These are phyloP conservation scores for Penicillium occitanis DNA, from an alignment of 2,329 filamentous ascomycete species.

Conservation along the genomic window DNA sequence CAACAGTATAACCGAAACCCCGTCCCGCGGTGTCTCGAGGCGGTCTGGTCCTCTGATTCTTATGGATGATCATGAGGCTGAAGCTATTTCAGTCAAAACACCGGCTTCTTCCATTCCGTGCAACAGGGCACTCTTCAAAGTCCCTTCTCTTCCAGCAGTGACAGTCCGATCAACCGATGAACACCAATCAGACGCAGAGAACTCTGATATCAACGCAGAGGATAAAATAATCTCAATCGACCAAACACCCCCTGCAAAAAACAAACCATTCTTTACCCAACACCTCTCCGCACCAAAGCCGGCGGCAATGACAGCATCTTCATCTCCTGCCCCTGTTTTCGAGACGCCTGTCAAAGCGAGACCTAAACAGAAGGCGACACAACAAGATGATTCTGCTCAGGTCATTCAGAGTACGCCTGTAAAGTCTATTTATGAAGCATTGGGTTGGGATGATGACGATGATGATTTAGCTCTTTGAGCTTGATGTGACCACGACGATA, in stretches of 20 bases:
- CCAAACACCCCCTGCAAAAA: constrained; percentile 10
- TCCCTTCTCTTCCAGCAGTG: constrained; percentile 18
- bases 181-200: too few relatives aligned
- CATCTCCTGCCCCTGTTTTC: constrained; percentile 26
- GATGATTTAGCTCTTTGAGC: constrained; percentile 2
- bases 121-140: constrained; percentile 22
- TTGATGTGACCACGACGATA: constrained; percentile 3
- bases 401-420: constrained; percentile 29
- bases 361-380: constrained; percentile 24
- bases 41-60: constrained; percentile 23
- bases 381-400: background rate
- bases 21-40: constrained; percentile 36
- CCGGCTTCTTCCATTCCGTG: constrained; percentile 16
- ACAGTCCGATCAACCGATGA: background rate
- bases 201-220: background rate
- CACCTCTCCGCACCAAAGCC: background rate
- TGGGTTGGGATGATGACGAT: background rate
- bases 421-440: constrained; percentile 24
- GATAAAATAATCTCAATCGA: constrained; percentile 4
- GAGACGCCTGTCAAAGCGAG: constrained; percentile 37
- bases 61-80: constrained; percentile 8
- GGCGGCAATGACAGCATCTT: constrained; percentile 10
- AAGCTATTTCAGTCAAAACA: constrained; percentile 18
- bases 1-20: constrained; percentile 41
- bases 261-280: constrained; percentile 2